phyloP scores from a whole-genome alignment of 2,329 filamentous ascomycete genomes.

The Aspergillaceae sp. region DNA sequence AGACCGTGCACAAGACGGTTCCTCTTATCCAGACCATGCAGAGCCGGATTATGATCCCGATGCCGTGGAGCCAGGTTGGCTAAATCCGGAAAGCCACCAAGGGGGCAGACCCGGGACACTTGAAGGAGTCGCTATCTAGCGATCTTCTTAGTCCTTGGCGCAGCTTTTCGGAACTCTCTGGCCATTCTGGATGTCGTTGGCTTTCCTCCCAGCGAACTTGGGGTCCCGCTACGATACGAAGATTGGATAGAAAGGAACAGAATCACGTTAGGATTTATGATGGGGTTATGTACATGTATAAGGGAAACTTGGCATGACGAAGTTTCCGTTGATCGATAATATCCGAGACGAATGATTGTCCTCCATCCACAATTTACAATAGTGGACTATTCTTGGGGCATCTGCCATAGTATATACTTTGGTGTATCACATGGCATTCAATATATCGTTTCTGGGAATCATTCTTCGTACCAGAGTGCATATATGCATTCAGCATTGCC shows the following conservation, averaged over 20 bases:
- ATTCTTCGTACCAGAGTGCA: too few species aligned
- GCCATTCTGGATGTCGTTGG: too few species aligned
- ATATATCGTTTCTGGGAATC: neutral
- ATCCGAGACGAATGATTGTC: neutral
- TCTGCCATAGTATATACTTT: neutral
- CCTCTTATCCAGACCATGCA: conserved; percentile 96
- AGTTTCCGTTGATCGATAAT: neutral
- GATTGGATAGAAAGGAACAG: too few species aligned
- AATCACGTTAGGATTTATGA: too few species aligned
- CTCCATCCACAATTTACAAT: neutral
- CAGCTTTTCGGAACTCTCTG: neutral
- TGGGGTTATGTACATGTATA: neutral
- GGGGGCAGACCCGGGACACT: neutral
- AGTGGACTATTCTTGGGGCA: neutral
- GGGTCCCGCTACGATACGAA: too few species aligned
- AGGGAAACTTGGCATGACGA: neutral
- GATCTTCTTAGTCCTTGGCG: neutral
- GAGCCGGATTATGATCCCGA: conserved; percentile 82
- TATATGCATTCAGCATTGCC: too few species aligned
- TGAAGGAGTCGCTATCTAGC: neutral
- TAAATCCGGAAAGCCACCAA: conserved; percentile 32
- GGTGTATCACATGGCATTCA: neutral
- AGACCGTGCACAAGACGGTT: conserved; percentile 97
- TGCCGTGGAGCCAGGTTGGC: conserved; percentile 92
- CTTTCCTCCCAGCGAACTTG: too few species aligned